Evolutionary conservation across 495 filamentous ascomycete genomes (phyloP).

Genomic region (Usnea hakonensis): DNA sequence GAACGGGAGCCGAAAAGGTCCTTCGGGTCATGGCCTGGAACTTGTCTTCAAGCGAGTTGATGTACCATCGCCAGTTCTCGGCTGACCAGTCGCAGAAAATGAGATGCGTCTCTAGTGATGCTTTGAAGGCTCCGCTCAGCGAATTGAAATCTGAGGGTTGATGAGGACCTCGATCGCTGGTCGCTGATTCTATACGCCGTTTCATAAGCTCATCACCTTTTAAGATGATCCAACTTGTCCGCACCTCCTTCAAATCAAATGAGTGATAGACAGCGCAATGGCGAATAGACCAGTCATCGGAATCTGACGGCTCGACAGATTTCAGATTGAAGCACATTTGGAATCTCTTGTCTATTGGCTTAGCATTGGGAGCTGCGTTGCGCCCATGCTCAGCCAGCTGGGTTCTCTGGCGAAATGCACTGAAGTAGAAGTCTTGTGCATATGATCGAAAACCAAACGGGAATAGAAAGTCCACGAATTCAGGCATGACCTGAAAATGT

Average conservation of each 20-base stretch:
- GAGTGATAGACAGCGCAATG: constrained; percentile 37
- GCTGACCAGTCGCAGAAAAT: constrained; percentile 39
- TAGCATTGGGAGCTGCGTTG: neutral
- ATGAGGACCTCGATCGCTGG: constrained; percentile 13
- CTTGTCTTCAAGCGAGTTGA: constrained; percentile 35
- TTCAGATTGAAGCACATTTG: constrained; percentile 40
- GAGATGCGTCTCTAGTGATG: constrained; percentile 34
- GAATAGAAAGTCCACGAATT: constrained; percentile 38
- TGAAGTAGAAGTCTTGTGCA: constrained; percentile 23
- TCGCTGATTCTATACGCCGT: constrained; percentile 28
- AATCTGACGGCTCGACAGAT: constrained; percentile 34
- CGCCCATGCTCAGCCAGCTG: neutral
- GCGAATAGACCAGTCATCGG: constrained; percentile 38
- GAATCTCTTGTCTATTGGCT: constrained; percentile 15
- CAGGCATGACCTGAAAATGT: constrained; percentile 38
- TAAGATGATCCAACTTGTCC: neutral
- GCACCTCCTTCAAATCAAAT: constrained; percentile 28
- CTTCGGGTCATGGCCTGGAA: constrained; percentile 25
- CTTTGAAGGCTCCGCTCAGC: constrained; percentile 26
- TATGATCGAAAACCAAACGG: constrained; percentile 33
- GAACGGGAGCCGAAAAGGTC: constrained; percentile 27
- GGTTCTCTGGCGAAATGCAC: constrained; percentile 26
- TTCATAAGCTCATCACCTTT: neutral
- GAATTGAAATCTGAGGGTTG: constrained; percentile 23
- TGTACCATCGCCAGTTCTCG: constrained; percentile 43